phyloP scores from a whole-genome alignment of 768 basidiomycete genomes.

The Hemileccinum rubropunctum region DNA sequence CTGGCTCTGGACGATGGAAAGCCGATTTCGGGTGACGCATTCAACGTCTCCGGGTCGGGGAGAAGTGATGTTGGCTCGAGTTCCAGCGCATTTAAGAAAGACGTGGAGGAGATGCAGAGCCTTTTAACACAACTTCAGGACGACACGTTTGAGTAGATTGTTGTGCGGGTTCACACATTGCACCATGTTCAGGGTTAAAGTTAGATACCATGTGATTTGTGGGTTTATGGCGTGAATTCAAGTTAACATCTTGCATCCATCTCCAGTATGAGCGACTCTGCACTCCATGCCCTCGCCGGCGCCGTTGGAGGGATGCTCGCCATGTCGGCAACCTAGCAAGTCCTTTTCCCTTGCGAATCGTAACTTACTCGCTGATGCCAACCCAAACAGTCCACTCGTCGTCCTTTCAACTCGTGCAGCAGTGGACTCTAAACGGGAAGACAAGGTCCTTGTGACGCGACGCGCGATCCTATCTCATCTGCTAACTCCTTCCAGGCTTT shows the following conservation, averaged over 20 bases:
- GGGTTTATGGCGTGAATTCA: background rate
- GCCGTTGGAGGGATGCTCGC: conserved; percentile 87
- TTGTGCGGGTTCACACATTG: background rate
- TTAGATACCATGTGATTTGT: conserved; percentile 19
- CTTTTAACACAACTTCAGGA: conserved; percentile 48
- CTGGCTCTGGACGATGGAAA: conserved; percentile 71
- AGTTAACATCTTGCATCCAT: background rate
- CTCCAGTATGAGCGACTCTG: conserved; percentile 63
- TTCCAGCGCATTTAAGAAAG: conserved; percentile 60
- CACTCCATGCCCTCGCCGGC: conserved; percentile 85
- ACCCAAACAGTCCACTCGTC: conserved; percentile 69
- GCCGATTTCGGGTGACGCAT: conserved; percentile 54
- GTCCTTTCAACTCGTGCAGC: conserved; percentile 92
- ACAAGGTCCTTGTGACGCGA: conserved; percentile 52
- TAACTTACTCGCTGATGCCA: conserved; percentile 2
- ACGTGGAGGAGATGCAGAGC: conserved; percentile 69
- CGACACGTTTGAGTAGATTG: conserved; percentile 17
- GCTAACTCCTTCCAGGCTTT: conserved; percentile 44
- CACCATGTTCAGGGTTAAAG: too few species aligned
- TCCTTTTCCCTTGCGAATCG: conserved; percentile 2
- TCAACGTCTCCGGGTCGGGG: conserved; percentile 32
- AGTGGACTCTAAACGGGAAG: conserved; percentile 74
- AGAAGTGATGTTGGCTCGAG: conserved; percentile 43
- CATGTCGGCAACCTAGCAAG: conserved; percentile 88
- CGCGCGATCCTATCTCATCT: background rate